These are phyloP conservation scores for Syzygium malaccense DNA, from an alignment of 441 rosid genomes.

Conservation along the genomic window DNA sequence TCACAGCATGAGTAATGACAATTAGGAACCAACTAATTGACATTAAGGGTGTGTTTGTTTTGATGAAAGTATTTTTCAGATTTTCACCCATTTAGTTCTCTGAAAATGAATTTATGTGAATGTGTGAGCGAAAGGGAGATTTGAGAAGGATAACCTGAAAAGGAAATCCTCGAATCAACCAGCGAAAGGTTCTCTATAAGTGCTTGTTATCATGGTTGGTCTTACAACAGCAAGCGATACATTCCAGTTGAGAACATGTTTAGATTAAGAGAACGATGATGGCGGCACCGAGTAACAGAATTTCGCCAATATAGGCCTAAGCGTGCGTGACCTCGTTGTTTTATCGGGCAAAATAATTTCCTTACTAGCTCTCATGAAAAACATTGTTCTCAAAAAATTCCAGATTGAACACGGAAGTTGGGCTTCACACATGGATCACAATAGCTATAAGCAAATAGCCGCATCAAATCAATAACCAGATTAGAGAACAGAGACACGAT, in stretches of 20 bases:
- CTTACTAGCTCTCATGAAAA: not conserved
- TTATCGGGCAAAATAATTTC: slow-evolving; percentile 34
- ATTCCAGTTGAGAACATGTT: not conserved
- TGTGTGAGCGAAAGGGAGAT: too few relatives aligned
- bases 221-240: not conserved
- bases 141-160: not conserved
- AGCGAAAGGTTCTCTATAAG: not conserved
- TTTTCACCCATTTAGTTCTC: too few relatives aligned
- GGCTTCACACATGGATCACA: not conserved
- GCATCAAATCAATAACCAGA: not conserved
- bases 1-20: not conserved
- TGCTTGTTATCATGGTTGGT: not conserved
- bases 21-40: not conserved
- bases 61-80: too few relatives aligned
- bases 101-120: too few relatives aligned
- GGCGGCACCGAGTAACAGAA: not conserved
- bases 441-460: not conserved
- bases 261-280: too few relatives aligned
- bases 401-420: not conserved
- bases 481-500: not conserved
- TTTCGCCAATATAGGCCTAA: slow-evolving; percentile 28
- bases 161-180: not conserved
- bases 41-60: not conserved
- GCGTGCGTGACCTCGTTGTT: slow-evolving; percentile 46
- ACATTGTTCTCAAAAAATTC: not conserved